A percentile compares a stretch with the other conserved stretches of the same genome.
phyloP scores from a whole-genome alignment of 169 alveolate genomes.

The Eimeria falciformis region DNA sequence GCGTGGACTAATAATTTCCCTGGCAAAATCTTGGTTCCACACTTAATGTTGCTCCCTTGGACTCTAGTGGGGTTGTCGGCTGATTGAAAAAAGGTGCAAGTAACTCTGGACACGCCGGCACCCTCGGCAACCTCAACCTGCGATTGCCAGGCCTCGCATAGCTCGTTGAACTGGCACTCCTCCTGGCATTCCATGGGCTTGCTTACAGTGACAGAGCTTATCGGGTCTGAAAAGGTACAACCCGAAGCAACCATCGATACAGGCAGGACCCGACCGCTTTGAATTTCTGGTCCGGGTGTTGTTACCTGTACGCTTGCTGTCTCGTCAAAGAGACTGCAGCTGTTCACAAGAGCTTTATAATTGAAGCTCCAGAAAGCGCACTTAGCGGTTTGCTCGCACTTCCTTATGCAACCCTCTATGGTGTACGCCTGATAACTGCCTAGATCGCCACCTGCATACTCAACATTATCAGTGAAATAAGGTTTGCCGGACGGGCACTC shows the following conservation, averaged over 20 bases:
- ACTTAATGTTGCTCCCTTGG: background rate
- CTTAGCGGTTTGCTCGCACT: background rate
- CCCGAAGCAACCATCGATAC: background rate
- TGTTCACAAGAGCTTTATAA: no score
- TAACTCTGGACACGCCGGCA: background rate
- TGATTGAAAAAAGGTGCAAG: background rate
- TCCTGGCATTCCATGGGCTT: background rate
- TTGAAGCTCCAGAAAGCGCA: conserved; percentile 7
- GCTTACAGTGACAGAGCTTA: background rate
- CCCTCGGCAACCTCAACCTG: background rate
- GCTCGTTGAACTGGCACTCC: background rate
- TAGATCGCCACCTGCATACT: background rate
- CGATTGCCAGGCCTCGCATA: background rate
- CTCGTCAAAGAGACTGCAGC: background rate
- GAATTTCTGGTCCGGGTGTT: no score
- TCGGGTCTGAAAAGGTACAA: background rate
- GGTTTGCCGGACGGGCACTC: background rate
- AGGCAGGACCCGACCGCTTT: no score
- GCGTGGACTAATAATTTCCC: no score
- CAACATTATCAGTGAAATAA: background rate
- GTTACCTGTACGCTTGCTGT: background rate
- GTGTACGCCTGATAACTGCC: background rate
- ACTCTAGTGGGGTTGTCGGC: background rate
- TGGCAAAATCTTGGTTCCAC: background rate
- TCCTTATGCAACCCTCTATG: background rate